Evolutionary conservation across 139 green algal genomes (phyloP), one percentile per base, ranked within the genome.

Genomic region (Bryopsis sp.): DNA sequence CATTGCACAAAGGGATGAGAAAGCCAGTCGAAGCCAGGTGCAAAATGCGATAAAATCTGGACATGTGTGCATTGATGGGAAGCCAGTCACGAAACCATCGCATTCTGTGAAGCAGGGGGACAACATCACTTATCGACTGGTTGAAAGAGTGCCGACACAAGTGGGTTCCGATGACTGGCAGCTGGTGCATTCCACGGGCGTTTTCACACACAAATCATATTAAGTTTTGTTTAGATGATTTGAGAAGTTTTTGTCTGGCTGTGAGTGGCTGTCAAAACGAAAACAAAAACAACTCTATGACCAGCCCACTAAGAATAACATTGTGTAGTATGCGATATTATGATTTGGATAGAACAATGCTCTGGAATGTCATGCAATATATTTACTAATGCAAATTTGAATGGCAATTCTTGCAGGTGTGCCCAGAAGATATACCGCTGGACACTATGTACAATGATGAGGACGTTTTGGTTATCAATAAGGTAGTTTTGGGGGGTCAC

Each of bases 381-480:
- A 50, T 50, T 19, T 19, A 11, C 19, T 26, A 50, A 50, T 26
- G 43, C 11, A 50, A 33, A 61, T 61, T 26, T 61, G 24, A 61
- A 28, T 61, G 50, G 19, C 50, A 8, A 32, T 54, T 33, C 15
- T 34, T 73, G 28, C 74, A 87, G 76, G 86, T 82, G 2, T 11
- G 79, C 11, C 88, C 88, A 0, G 81, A 96, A 78, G 74, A 80
- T 39, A 92, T 98, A 3, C 85, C 88, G 0, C 72, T 98, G 46
- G 79, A 95, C 36, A 76, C 98, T 1, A 76, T 95, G 2, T 96
- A 90, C 64, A 92, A 99, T 71, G 94, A 99, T 71, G 84, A 88
- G 0, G 70, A 94, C 70, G 32, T 97, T 11, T 71, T 98, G 1
- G 91, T 99, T 0, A 70, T 99, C 26, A 93, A 98, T 84, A 99